These are phyloP conservation scores for Strobilomyces echinocephalus DNA, from an alignment of 768 basidiomycete species.

Conservation along the genomic window DNA sequence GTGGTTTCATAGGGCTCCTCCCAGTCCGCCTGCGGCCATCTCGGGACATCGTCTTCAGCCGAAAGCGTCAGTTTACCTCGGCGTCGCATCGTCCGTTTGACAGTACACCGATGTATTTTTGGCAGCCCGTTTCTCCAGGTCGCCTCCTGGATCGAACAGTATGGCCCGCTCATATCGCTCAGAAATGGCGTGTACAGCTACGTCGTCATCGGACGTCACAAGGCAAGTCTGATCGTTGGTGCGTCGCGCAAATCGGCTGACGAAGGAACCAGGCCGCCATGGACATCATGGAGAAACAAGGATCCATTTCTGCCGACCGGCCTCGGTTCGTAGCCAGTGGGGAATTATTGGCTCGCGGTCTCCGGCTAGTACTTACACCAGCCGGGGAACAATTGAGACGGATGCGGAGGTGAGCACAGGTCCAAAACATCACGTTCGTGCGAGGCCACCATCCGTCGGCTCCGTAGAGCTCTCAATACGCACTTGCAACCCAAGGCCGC, in stretches of 20 bases:
- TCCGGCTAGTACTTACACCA: slow-evolving; percentile 46
- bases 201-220: slow-evolving; percentile 18
- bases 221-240: slow-evolving; percentile 2
- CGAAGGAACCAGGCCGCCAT: slow-evolving; percentile 43
- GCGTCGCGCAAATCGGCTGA: slow-evolving; percentile 18
- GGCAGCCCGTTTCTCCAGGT: slow-evolving; percentile 22
- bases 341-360: slow-evolving; percentile 49
- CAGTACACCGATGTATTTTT: slow-evolving; percentile 16
- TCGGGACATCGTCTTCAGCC: slow-evolving; percentile 3
- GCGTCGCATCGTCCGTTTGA: too few relatives aligned
- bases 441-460: background rate
- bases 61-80: slow-evolving; percentile 4
- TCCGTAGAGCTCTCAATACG: slow-evolving; percentile 45
- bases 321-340: slow-evolving; percentile 44
- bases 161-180: slow-evolving; percentile 54
- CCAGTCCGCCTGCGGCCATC: slow-evolving; percentile 3
- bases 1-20: background rate
- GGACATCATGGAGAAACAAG: slow-evolving; percentile 59
- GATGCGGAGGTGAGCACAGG: slow-evolving; percentile 41
- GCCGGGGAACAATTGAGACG: slow-evolving; percentile 50
- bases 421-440: background rate
- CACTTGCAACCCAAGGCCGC: slow-evolving; percentile 49
- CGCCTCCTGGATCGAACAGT: slow-evolving; percentile 50
- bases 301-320: slow-evolving; percentile 42
- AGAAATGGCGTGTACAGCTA: slow-evolving; percentile 36